phyloP scores from a whole-genome alignment of 768 basidiomycete genomes.

The Tricholoma flavovirens region DNA sequence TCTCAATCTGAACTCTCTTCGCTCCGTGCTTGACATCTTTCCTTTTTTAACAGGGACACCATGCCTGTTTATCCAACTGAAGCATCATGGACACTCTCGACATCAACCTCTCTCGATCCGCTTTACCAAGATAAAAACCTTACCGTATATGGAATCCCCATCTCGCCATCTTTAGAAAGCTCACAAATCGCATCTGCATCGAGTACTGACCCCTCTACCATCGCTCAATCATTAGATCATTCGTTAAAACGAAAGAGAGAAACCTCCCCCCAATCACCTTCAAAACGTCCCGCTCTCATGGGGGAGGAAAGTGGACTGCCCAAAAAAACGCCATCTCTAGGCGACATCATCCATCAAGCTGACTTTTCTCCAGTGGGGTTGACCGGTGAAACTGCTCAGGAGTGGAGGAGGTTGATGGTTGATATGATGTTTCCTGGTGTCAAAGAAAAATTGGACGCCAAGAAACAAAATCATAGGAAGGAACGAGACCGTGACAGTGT shows the following conservation, averaged over 20 bases:
- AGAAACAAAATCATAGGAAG: slow-evolving; percentile 7
- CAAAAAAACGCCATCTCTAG: slow-evolving; percentile 15
- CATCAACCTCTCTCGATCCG: slow-evolving; percentile 28
- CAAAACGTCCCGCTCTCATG: slow-evolving; percentile 25
- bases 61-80: slow-evolving; percentile 44
- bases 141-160: slow-evolving; percentile 56
- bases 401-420: slow-evolving; percentile 49
- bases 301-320: neutral
- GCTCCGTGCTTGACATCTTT: slow-evolving; percentile 1
- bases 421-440: slow-evolving; percentile 58
- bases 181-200: neutral
- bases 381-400: slow-evolving; percentile 40
- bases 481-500: neutral
- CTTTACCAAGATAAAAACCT: slow-evolving; percentile 61
- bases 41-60: slow-evolving; percentile 36
- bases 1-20: neutral
- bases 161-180: slow-evolving; percentile 19
- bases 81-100: slow-evolving; percentile 24
- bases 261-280: slow-evolving; percentile 29
- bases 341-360: slow-evolving; percentile 14
- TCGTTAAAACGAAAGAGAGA: slow-evolving; percentile 42
- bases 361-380: slow-evolving; percentile 32
- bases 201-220: neutral
- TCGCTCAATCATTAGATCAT: slow-evolving; percentile 9
- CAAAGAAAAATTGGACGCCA: slow-evolving; percentile 12